Percentiles rank a stretch among this genome's conserved stretches.
These are phyloP conservation scores for Myxozyma geophila DNA, from an alignment of 805 yeast genomes.

Conservation along the genomic window DNA sequence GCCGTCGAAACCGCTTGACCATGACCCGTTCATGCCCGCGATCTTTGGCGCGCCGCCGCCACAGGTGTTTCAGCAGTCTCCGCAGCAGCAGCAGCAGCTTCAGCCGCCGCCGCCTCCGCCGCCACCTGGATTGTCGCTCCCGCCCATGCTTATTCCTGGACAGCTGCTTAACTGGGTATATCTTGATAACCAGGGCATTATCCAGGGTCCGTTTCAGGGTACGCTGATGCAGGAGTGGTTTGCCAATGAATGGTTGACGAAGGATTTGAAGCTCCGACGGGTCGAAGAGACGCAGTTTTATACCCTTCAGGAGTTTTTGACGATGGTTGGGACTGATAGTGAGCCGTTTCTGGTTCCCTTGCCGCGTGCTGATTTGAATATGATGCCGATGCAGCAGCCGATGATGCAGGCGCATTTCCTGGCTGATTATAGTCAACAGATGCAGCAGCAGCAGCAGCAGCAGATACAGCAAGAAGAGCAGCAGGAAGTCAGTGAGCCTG, in stretches of 20 bases:
- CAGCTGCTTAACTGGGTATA: conserved; percentile 60
- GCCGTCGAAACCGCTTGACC: conserved; percentile 19
- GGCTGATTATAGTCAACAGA: background rate
- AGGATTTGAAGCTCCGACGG: conserved; percentile 61
- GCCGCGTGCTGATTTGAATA: conserved; percentile 42
- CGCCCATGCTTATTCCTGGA: conserved; percentile 30
- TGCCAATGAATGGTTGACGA: conserved; percentile 59
- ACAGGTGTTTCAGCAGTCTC: conserved; percentile 20
- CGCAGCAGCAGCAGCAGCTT: conserved; percentile 22
- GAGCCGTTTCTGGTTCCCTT: conserved; percentile 68
- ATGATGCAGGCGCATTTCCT: background rate
- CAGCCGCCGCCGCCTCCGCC: conserved; percentile 17
- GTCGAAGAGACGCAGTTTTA: conserved; percentile 57
- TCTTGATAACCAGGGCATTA: conserved; percentile 67
- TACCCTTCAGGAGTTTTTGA: conserved; percentile 59
- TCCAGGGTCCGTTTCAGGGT: conserved; percentile 84
- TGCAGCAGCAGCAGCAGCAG: conserved; percentile 8
- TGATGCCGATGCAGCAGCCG: conserved; percentile 2
- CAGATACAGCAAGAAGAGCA: background rate
- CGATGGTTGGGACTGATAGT: conserved; percentile 52
- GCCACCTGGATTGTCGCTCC: conserved; percentile 27
- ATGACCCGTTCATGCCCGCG: conserved; percentile 24
- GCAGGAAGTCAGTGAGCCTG: background rate
- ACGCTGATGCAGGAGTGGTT: conserved; percentile 80
- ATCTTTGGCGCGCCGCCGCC: conserved; percentile 13